Evolutionary conservation across 768 basidiomycete species (phyloP).

Genomic region (Suillus subaureus): DNA sequence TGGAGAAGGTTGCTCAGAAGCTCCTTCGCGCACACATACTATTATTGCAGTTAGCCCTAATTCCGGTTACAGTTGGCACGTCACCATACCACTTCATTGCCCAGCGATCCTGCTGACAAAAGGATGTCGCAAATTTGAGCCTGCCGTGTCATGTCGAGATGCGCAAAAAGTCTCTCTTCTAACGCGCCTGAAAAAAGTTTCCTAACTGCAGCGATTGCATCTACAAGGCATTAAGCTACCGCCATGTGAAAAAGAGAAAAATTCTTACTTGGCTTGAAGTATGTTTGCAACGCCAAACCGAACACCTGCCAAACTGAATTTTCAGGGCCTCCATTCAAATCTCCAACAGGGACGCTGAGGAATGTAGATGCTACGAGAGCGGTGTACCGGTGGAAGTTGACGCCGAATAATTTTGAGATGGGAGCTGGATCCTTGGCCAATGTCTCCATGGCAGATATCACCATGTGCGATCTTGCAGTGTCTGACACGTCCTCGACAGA

Average conservation of each 20-base stretch:
- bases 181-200: slow-evolving; percentile 46
- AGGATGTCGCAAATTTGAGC: slow-evolving; percentile 56
- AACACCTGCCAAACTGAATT: slow-evolving; percentile 54
- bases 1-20: slow-evolving; percentile 50
- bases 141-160: slow-evolving; percentile 54
- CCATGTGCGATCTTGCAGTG: slow-evolving; percentile 48
- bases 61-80: not conserved
- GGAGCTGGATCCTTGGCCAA: slow-evolving; percentile 31
- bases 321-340: slow-evolving; percentile 47
- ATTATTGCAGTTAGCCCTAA: slow-evolving; percentile 2
- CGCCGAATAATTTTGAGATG: slow-evolving; percentile 38
- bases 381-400: slow-evolving; percentile 37
- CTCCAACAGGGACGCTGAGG: slow-evolving; percentile 45
- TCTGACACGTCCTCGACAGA: slow-evolving; percentile 44
- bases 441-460: slow-evolving; percentile 58
- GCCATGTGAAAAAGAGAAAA: not conserved
- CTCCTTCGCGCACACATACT: slow-evolving; percentile 51
- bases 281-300: slow-evolving; percentile 42
- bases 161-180: slow-evolving; percentile 56
- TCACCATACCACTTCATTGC: slow-evolving; percentile 49
- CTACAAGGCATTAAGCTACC: slow-evolving; percentile 32
- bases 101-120: slow-evolving; percentile 52
- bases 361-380: slow-evolving; percentile 48
- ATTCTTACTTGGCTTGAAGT: slow-evolving; percentile 49
- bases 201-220: slow-evolving; percentile 39